Evolutionary conservation across 2,329 filamentous ascomycete species (phyloP), one percentile per base, ranked within the genome.

Genomic region (Microcyclosporella mali): DNA sequence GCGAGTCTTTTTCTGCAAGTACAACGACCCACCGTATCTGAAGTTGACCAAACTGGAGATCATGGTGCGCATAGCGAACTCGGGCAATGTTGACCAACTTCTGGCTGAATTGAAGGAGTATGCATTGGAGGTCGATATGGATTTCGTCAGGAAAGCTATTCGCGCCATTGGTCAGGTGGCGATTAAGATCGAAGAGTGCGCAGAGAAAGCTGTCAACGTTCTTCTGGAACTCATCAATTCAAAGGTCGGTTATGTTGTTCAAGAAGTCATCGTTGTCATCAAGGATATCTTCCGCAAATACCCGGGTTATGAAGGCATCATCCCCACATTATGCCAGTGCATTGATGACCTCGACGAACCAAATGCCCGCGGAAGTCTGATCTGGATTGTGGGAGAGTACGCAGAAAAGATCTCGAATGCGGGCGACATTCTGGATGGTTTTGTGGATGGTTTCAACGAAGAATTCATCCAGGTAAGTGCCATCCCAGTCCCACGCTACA

Each of bases 321-420:
- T 98, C 56, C 90, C 90, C 2, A 94, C 88, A 1, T 75, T 98
- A 11, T 98, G 94, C 71, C 81, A 95, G 65, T 88, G 94, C 61
- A 95, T 98, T 49, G 92, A 98, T 58, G 92, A 98, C 56, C 68
- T 98, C 53, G 92, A 98, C 61, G 92, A 98, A 66, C 89, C 90
- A 1, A 83, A 88, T 57, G 92, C 92, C 6, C 76, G 92, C 59
- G 89, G 85, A 2, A 85, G 90, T 16, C 71, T 98, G 46, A 97
- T 98, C 59, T 98, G 92, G 92, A 97, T 98, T 55, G 90, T 98
- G 4, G 92, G 92, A 55, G 92, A 98, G 65, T 98, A 98, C 63
- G 92, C 92, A 1, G 92, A 98, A 71, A 98, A 98, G 74, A 98
- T 98, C 60, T 94, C 80, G 70, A 97, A 98, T 58, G 92, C 92